Evolutionary conservation across 331 rosid species (phyloP), one percentile per base, ranked within the genome.

Genomic region (Stylosanthes scabra): DNA sequence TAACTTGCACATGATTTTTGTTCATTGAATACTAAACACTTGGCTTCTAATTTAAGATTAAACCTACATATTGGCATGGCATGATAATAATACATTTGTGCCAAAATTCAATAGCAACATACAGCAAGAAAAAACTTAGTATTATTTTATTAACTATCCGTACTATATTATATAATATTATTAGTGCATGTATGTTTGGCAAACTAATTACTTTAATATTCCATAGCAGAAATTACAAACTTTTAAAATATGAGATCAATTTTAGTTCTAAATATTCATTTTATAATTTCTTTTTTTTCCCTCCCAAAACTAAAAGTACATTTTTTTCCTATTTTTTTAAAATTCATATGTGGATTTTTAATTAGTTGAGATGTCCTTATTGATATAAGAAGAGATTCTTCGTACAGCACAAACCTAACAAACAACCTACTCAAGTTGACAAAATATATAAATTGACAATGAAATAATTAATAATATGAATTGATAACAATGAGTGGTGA

Each of bases 361-460:
- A 59, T 60, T 29, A 58, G 68, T 60, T 29, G 68, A 29, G 49
- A 15, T 1, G 74, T 78, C 66, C 51, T 42, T 52, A 28, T 66
- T 9, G 3, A 11, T 12, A 2, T 34, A 34, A 34, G 39, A 58
- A 55, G 73, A 58, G 65, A 72, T 68, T 68, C 74, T 52, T 63
- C 25, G 59, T 57, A 63, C 78, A 63, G 55, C 65, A 49, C 11
- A 60, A 66, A 77, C 83, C 83, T 69, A 77, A 84, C 81, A 74
- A 55, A 63, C 31, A 54, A 72, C 80, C 82, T 76, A 80, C 76
- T 45, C 70, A 62, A 8, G 63, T 80, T 80, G 85, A 84, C 83
- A 68, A 51, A 62, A 40, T 28, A 40, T 28, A 37, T 68, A 12
- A 12, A 28, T 28, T 47, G 49, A 3, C 51, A 52, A 51, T 9